A percentile compares a stretch with the other conserved stretches of the same genome.
These are phyloP conservation scores for Paraglomus brasilianum DNA, from an alignment of 192 early-diverging fungal species.

Conservation along the genomic window DNA sequence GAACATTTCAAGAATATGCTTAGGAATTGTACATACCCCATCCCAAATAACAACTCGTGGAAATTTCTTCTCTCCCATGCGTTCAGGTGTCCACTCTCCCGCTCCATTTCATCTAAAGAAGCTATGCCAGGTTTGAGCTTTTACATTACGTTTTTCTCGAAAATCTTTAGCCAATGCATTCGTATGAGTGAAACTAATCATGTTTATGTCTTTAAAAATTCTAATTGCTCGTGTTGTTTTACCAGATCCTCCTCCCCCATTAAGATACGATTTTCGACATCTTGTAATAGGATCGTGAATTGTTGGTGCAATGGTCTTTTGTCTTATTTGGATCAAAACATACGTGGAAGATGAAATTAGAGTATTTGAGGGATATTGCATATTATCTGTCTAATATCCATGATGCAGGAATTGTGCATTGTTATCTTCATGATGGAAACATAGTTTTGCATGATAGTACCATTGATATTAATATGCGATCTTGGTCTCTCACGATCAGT, in stretches of 20 bases:
- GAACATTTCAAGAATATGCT: constrained; percentile 22
- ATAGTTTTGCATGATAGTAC: too few species aligned
- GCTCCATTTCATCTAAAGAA: constrained; percentile 17
- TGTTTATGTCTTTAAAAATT: constrained; percentile 16
- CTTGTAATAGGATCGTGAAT: constrained; percentile 12
- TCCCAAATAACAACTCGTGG: constrained; percentile 18
- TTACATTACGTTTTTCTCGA: not conserved
- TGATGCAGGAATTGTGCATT: too few species aligned
- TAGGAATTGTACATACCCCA: constrained; percentile 19
- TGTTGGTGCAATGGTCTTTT: not conserved
- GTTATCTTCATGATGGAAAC: too few species aligned
- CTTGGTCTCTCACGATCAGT: too few species aligned
- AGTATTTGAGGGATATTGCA: too few species aligned
- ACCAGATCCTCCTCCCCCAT: constrained; percentile 12
- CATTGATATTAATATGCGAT: too few species aligned
- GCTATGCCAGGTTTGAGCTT: too few species aligned
- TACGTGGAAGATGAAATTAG: too few species aligned
- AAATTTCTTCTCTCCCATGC: constrained; percentile 21
- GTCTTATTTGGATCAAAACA: too few species aligned
- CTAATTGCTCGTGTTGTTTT: constrained; percentile 12
- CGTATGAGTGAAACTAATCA: constrained; percentile 11
- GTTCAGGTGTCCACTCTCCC: constrained; percentile 10
- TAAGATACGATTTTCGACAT: constrained; percentile 14
- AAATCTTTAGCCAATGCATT: constrained; percentile 22
- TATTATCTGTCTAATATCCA: too few species aligned